phyloP scores from a whole-genome alignment of 2,329 filamentous ascomycete species.

The Fusarium napiforme region DNA sequence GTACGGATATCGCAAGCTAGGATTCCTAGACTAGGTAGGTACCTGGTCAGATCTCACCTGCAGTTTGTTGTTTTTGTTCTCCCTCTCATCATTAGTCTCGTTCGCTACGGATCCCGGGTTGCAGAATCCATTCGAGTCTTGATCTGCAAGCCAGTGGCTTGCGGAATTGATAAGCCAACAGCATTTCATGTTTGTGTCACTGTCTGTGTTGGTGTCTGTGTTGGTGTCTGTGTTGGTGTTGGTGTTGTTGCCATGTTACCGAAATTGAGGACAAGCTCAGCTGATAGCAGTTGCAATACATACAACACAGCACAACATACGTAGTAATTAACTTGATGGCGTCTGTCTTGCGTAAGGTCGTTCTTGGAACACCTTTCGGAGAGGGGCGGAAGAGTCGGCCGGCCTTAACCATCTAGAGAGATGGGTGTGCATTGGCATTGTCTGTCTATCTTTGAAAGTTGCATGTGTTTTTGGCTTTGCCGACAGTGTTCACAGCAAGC shows the following conservation, averaged over 20 bases:
- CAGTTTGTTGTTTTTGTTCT: neutral
- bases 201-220: neutral
- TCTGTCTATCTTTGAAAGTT: neutral
- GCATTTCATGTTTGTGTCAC: conserved; percentile 1
- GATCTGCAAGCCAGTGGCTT: conserved; percentile 19
- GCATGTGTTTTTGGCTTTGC: neutral
- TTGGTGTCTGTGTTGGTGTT: neutral
- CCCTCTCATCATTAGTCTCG: neutral
- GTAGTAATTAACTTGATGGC: neutral
- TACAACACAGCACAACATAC: neutral
- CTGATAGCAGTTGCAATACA: neutral
- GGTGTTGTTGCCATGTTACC: neutral
- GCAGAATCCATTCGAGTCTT: neutral
- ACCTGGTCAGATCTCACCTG: conserved; percentile 6
- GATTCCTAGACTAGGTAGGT: neutral
- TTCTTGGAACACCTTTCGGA: neutral
- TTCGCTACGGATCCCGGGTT: neutral
- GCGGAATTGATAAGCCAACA: conserved; percentile 2
- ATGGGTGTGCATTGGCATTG: neutral
- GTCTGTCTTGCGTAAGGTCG: neutral
- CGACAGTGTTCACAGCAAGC: neutral
- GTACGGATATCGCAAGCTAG: neutral
- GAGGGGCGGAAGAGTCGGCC: neutral
- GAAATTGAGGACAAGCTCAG: neutral
- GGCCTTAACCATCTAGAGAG: neutral